Evolutionary conservation across 1,284 basidiomycete genomes (phyloP).

Genomic region (Ustilago hordei): DNA sequence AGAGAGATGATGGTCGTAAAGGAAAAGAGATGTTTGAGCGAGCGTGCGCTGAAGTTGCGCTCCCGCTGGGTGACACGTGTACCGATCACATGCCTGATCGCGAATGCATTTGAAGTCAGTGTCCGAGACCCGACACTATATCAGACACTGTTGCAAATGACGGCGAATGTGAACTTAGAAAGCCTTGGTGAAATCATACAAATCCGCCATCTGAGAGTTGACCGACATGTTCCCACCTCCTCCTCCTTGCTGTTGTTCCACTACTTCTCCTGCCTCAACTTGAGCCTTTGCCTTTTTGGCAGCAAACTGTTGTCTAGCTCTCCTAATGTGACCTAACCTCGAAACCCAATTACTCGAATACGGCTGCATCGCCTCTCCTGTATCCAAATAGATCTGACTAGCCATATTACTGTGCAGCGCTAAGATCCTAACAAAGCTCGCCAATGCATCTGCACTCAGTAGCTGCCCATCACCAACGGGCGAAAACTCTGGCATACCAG

Average conservation of each 20-base stretch:
- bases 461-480: slow-evolving; percentile 67
- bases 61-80: no score
- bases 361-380: slow-evolving; percentile 65
- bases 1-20: no score
- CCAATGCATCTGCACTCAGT: slow-evolving; percentile 58
- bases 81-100: no score
- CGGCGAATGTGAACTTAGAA: slow-evolving; percentile 12
- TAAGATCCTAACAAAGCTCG: slow-evolving; percentile 64
- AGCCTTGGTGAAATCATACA: slow-evolving; percentile 56
- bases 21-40: no score
- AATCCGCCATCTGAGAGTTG: slow-evolving; percentile 26
- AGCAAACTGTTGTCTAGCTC: slow-evolving; percentile 34
- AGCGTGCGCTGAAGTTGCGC: no score
- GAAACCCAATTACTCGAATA: slow-evolving; percentile 66
- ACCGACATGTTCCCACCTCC: slow-evolving; percentile 23
- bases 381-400: slow-evolving; percentile 66
- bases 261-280: neutral
- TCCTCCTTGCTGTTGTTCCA: neutral
- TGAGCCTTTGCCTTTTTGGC: slow-evolving; percentile 30
- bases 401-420: slow-evolving; percentile 66
- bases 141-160: neutral
- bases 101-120: no score
- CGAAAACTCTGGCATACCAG: slow-evolving; percentile 65
- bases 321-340: slow-evolving; percentile 52
- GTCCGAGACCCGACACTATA: no score